phyloP scores from a whole-genome alignment of 441 rosid species.

The Pelargonium cotyledonis region DNA sequence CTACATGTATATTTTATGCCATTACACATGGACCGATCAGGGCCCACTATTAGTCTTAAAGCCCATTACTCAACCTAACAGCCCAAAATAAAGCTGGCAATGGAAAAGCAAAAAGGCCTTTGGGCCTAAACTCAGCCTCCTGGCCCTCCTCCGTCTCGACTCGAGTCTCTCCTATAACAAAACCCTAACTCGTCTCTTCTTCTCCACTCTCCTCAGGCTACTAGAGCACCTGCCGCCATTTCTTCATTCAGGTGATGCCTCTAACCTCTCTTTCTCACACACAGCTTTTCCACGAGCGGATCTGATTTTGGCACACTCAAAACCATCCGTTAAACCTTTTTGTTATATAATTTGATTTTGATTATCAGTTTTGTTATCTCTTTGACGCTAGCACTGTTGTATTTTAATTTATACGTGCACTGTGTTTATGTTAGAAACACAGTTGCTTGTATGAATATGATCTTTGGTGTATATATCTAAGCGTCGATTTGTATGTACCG shows the following conservation, averaged over 20 bases:
- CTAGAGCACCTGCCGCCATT: slow-evolving; percentile 15
- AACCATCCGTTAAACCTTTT: neutral
- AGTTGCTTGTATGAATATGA: neutral
- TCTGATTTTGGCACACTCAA: neutral
- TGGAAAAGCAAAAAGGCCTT: too few species aligned
- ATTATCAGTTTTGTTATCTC: neutral
- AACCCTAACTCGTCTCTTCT: slow-evolving; percentile 16
- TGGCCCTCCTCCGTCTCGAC: neutral
- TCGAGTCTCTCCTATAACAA: neutral
- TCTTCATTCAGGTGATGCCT: slow-evolving; percentile 10
- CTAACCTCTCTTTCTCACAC: neutral
- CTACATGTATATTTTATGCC: too few species aligned
- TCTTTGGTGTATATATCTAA: neutral
- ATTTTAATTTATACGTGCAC: neutral
- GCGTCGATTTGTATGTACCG: too few species aligned
- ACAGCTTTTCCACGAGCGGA: neutral
- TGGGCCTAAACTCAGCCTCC: neutral
- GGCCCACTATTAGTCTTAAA: too few species aligned
- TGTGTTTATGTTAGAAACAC: neutral
- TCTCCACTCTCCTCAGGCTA: neutral
- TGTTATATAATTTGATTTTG: neutral
- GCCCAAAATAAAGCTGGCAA: too few species aligned
- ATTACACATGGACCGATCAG: too few species aligned
- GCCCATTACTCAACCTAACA: too few species aligned
- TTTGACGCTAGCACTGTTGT: neutral